These are phyloP conservation scores for Saccharomyces hybrid DNA, from an alignment of 1,139 yeast genomes.

Conservation along the genomic window DNA sequence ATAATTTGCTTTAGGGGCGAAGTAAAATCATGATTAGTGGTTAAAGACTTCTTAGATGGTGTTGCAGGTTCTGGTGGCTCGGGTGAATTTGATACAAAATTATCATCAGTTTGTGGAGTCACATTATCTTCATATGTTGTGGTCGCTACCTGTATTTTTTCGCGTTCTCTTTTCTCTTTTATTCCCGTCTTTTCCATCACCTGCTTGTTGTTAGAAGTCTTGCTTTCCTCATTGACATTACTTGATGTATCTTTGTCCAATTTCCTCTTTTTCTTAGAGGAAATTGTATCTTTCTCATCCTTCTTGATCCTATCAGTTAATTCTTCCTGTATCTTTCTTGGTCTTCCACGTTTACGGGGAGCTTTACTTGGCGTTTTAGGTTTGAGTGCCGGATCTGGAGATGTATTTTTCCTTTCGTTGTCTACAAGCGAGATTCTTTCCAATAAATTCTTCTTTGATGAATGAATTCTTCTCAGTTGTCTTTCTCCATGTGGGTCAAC, in stretches of 20 bases:
- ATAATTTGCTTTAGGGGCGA: slow-evolving; percentile 25
- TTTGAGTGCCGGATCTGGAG: slow-evolving; percentile 1
- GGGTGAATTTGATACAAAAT: background rate
- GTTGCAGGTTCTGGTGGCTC: slow-evolving; percentile 16
- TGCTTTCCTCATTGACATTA: background rate
- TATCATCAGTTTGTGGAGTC: background rate
- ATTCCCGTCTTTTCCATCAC: background rate
- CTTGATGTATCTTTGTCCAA: background rate
- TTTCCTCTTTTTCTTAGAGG: background rate
- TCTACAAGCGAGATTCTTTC: background rate
- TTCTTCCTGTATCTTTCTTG: slow-evolving; percentile 4
- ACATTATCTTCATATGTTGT: background rate
- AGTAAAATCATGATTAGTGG: slow-evolving; percentile 19
- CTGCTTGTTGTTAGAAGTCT: background rate
- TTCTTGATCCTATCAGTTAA: background rate
- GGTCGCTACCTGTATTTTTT: background rate
- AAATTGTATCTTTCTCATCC: background rate
- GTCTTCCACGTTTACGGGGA: slow-evolving; percentile 11
- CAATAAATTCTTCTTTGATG: slow-evolving; percentile 4
- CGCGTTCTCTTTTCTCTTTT: background rate
- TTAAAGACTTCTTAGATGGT: slow-evolving; percentile 15
- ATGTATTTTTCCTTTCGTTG: background rate
- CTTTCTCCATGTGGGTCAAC: background rate
- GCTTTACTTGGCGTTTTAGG: background rate
- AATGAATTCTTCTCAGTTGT: background rate